Evolutionary conservation across 352 stramenopile species (phyloP).

Genomic region (Phytopythium chamaehyphon): DNA sequence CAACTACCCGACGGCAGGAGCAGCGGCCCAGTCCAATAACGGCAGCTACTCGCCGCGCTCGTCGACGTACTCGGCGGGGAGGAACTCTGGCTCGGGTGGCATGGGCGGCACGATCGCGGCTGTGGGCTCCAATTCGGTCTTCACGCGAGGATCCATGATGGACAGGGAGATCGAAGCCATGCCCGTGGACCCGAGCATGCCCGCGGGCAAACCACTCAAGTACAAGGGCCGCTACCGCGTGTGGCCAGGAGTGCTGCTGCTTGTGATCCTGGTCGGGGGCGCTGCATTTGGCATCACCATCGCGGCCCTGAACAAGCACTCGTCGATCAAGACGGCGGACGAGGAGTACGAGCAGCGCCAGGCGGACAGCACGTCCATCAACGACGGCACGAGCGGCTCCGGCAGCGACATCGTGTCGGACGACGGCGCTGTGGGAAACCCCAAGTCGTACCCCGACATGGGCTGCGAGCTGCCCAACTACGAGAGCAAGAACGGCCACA

Average conservation of each 20-base stretch:
- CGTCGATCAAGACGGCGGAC: conserved; percentile 10
- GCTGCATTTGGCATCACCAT: conserved; percentile 25
- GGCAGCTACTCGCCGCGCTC: conserved; percentile 7
- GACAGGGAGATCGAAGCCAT: conserved; percentile 28
- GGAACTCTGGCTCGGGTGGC: conserved; percentile 11
- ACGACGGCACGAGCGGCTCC: conserved; percentile 14
- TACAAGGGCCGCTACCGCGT: conserved; percentile 32
- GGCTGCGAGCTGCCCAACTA: conserved; percentile 68
- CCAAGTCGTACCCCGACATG: conserved; percentile 63
- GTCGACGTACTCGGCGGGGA: conserved; percentile 11
- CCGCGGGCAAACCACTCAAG: conserved; percentile 12
- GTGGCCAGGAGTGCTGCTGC: conserved; percentile 39
- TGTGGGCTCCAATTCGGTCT: conserved; percentile 5
- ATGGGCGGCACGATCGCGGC: conserved; percentile 5
- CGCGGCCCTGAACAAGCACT: conserved; percentile 17
- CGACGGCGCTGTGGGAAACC: conserved; percentile 66
- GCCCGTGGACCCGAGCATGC: conserved; percentile 5
- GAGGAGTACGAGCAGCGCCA: conserved; percentile 21
- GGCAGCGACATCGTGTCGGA: conserved; percentile 52
- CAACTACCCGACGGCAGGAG: conserved; percentile 15
- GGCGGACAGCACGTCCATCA: conserved; percentile 16
- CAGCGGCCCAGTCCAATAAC: neutral
- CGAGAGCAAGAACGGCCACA: conserved; percentile 59
- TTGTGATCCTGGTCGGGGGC: conserved; percentile 29
- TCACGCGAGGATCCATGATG: conserved; percentile 20